Evolutionary conservation across 495 filamentous ascomycete species (phyloP).

Genomic region (Lasiosphaeria ovina): DNA sequence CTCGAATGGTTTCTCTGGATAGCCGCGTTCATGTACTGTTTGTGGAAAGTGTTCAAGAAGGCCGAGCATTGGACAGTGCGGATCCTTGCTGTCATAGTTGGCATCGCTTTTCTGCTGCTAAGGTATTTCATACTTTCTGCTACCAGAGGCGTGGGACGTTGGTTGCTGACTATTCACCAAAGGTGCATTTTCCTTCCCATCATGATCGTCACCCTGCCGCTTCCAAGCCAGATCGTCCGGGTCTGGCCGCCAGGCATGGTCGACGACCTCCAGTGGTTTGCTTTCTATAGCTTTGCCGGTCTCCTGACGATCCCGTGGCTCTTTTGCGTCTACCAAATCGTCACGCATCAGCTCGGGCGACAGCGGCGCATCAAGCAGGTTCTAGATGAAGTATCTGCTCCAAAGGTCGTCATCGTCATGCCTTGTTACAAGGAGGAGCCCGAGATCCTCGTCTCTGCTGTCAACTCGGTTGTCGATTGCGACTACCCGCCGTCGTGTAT

Average conservation of each 20-base stretch:
- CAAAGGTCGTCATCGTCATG: constrained; percentile 97
- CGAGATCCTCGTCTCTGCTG: constrained; percentile 78
- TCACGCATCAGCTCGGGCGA: constrained; percentile 80
- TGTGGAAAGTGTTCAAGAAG: constrained; percentile 84
- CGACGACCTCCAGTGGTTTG: constrained; percentile 83
- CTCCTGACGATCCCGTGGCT: constrained; percentile 88
- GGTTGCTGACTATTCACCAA: neutral
- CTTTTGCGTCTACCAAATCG: constrained; percentile 85
- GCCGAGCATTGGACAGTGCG: constrained; percentile 82
- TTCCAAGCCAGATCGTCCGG: constrained; percentile 67
- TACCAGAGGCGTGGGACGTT: neutral
- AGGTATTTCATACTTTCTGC: constrained; percentile 53
- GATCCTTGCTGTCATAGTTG: constrained; percentile 73
- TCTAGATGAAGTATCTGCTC: constrained; percentile 79
- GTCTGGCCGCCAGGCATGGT: constrained; percentile 70
- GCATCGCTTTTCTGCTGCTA: constrained; percentile 66
- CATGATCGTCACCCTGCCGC: constrained; percentile 90
- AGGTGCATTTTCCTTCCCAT: constrained; percentile 88
- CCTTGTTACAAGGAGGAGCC: constrained; percentile 95
- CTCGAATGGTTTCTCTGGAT: constrained; percentile 96
- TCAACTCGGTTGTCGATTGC: constrained; percentile 90
- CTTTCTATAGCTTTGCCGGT: constrained; percentile 89
- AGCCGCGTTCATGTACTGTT: constrained; percentile 86
- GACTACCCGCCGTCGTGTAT: constrained; percentile 93
- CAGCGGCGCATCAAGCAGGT: constrained; percentile 78